Conservation (phyloP, 2,329 filamentous ascomycete species). For the Verticillium alfalfae region DNA sequence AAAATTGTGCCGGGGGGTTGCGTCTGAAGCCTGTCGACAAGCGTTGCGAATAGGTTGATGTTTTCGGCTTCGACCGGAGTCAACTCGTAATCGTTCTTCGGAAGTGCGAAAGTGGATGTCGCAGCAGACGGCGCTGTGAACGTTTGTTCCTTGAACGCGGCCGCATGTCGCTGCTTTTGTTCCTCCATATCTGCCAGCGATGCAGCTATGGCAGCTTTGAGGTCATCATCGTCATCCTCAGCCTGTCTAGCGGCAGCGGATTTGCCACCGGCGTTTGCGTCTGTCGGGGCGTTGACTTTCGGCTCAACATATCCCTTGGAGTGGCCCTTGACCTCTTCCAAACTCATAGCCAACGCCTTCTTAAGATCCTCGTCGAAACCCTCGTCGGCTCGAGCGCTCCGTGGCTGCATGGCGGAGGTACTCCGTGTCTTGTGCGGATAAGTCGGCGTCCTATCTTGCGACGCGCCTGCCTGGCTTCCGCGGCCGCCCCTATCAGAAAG, state of each 20-base stretch:
- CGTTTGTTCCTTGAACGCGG: slow-evolving; percentile 74
- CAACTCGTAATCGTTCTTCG: slow-evolving; percentile 91
- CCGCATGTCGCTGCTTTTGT: slow-evolving; percentile 87
- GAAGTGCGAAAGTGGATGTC: slow-evolving; percentile 51
- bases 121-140: slow-evolving; percentile 43
- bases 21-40: slow-evolving; percentile 91
- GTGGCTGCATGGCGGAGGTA: slow-evolving; percentile 74
- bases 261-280: slow-evolving; percentile 25
- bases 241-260: slow-evolving; percentile 36
- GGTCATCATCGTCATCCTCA: slow-evolving; percentile 86
- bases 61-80: slow-evolving; percentile 93
- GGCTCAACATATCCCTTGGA: slow-evolving; percentile 68
- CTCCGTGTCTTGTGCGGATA: slow-evolving; percentile 60
- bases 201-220: slow-evolving; percentile 92
- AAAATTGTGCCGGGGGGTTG: slow-evolving; percentile 93
- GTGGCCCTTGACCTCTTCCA: slow-evolving; percentile 83
- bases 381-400: slow-evolving; percentile 81
- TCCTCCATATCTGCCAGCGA: slow-evolving; percentile 97
- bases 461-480: slow-evolving; percentile 19
- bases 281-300: slow-evolving; percentile 25
- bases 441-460: slow-evolving; percentile 37
- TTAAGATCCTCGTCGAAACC: slow-evolving; percentile 94
- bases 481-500: slow-evolving; percentile 68
- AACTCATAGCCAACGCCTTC: slow-evolving; percentile 88
- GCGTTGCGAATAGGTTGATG: slow-evolving; percentile 89